A percentile compares a stretch with the other conserved stretches of the same genome.
These are phyloP conservation scores for Tulasnella sp. DNA, from an alignment of 768 basidiomycete species.

Conservation along the genomic window DNA sequence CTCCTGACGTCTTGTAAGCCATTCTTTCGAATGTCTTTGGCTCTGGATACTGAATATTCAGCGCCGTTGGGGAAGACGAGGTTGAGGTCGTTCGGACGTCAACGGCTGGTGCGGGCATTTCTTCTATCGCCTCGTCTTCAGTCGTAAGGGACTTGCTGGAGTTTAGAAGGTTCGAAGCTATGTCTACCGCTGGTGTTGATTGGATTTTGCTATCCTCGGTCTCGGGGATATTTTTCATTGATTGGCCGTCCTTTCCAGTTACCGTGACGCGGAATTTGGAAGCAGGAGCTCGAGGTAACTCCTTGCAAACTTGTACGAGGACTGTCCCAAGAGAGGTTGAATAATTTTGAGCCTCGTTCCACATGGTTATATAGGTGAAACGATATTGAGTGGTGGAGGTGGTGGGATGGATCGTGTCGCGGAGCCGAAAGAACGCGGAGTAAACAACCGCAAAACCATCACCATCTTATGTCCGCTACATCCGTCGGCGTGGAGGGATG, in stretches of 20 bases:
- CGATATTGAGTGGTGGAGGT: neutral
- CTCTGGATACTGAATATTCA: neutral
- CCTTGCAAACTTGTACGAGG: neutral
- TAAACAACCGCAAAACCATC: neutral
- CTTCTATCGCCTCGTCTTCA: neutral
- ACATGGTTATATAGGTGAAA: neutral
- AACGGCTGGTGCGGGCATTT: neutral
- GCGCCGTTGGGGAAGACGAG: neutral
- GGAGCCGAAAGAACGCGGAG: neutral
- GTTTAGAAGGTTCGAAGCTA: neutral
- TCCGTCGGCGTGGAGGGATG: neutral
- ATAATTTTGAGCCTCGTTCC: neutral
- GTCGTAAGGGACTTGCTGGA: neutral
- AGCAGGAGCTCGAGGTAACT: neutral
- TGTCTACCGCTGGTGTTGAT: neutral
- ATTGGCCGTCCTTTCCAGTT: neutral
- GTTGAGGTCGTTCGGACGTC: neutral
- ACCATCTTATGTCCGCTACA: neutral
- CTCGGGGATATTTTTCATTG: neutral
- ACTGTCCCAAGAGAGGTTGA: neutral
- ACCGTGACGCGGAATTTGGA: neutral
- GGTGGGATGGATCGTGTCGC: neutral
- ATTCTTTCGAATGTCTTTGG: slow-evolving; percentile 26
- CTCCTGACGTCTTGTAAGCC: slow-evolving; percentile 33
- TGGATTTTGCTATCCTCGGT: neutral